Base-by-base conservation (phyloP, 495 filamentous ascomycete species). In the Cercophora sp. region DNA sequence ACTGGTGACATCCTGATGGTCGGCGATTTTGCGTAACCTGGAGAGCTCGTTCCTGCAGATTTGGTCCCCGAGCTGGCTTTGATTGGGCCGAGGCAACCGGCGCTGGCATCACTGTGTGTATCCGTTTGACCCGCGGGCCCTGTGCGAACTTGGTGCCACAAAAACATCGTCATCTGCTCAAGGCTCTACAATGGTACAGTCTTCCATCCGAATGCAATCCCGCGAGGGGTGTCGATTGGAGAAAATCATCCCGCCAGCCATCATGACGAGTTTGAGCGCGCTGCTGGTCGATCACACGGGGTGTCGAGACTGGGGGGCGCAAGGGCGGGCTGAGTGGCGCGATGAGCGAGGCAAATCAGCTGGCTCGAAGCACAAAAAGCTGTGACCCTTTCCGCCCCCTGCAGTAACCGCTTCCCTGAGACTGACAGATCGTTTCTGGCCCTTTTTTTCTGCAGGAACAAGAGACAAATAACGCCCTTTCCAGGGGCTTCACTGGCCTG, bases 21-120 rank as follows among this genome's bases (percentile, higher is more conserved):
- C 59, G 65, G 60, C 63, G 60, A 64, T 59, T 56, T 68, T n/a
- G n/a, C n/a, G n/a, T n/a, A n/a, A 66, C 64, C 65, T 39, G 37
- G 19, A 51, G 26, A 6, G 18, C 20, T 42, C 22, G 55, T 61
- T 58, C 60, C 63, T 65, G 60, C 60, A 62, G 52, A 61, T 53
- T 46, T 43, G 15, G 48, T 24, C 44, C 27, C 44, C 27, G 41
- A 24, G 9, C n/a, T n/a, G n/a, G n/a, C n/a, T n/a, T n/a, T n/a
- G n/a, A n/a, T n/a, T n/a, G n/a, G n/a, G n/a, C n/a, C n/a, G n/a
- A n/a, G n/a, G n/a, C n/a, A n/a, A n/a, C n/a, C n/a, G n/a, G n/a
- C n/a, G n/a, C n/a, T n/a, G n/a, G n/a, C n/a, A n/a, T n/a, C n/a
- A n/a, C n/a, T n/a, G n/a, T n/a, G n/a, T n/a, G n/a, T n/a, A n/a